phyloP scores from a whole-genome alignment of 176 grass and related monocot species.

The Tuctoria greenei region DNA sequence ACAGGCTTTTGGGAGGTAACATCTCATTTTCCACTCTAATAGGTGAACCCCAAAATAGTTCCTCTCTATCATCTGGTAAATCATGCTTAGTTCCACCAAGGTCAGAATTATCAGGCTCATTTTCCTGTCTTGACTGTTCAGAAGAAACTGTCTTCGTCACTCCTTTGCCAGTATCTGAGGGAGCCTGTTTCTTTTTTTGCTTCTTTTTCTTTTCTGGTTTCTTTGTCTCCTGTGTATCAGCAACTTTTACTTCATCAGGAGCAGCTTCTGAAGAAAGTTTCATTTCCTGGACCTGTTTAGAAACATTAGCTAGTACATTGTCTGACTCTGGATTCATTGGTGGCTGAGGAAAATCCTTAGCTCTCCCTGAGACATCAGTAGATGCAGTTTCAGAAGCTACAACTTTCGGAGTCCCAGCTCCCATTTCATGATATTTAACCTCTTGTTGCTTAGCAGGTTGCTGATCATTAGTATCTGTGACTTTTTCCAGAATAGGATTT shows the following conservation, averaged over 20 bases:
- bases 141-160: slow-evolving; percentile 43
- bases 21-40: slow-evolving; percentile 27
- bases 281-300: slow-evolving; percentile 40
- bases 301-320: slow-evolving; percentile 34
- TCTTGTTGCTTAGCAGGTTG: background rate
- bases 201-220: slow-evolving; percentile 97
- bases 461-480: background rate
- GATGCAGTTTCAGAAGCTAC: slow-evolving; percentile 31
- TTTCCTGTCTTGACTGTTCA: slow-evolving; percentile 43
- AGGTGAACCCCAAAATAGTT: slow-evolving; percentile 50
- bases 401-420: slow-evolving; percentile 10
- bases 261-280: slow-evolving; percentile 46
- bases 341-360: slow-evolving; percentile 19
- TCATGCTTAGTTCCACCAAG: slow-evolving; percentile 49
- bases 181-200: slow-evolving; percentile 73
- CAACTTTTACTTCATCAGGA: slow-evolving; percentile 40
- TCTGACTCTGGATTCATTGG: slow-evolving; percentile 22
- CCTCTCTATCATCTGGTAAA: slow-evolving; percentile 46
- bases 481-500: slow-evolving; percentile 22
- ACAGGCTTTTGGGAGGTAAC: slow-evolving; percentile 32
- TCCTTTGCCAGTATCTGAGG: slow-evolving; percentile 56
- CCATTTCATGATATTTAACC: slow-evolving; percentile 6
- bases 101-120: slow-evolving; percentile 49
- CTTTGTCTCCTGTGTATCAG: slow-evolving; percentile 60
- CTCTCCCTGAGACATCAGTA: background rate